Base-by-base conservation (phyloP, 2,329 filamentous ascomycete species). In the Apiospora phragmitis region DNA sequence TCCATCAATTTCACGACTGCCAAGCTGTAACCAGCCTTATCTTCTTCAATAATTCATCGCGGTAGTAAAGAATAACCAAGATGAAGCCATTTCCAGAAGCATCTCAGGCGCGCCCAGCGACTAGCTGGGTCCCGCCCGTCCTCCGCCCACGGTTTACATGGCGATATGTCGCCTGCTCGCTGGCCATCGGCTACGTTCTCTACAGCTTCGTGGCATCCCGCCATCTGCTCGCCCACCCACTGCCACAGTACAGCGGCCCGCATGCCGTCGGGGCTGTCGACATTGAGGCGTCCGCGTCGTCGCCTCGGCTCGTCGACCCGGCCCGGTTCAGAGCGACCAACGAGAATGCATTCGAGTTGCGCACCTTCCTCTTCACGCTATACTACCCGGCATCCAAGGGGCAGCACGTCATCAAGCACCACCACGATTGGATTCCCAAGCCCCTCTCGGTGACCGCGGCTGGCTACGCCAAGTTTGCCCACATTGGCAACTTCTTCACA, bases 321-420 rank as follows among this genome's bases (percentile, higher is more conserved):
- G 79, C 84, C 0, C 76, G 78, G 7, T 79, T 85, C 73, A 81
- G 76, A 51, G 74, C 71, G 12, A 79, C 79, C 0, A 78, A 78
- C 14, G 73, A 80, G 29, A 81, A 81, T 2, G 84, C 84, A 0
- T 87, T 87, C 67, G 79, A 83, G 26, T 74, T 87, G 0, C 77
- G 85, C 70, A 85, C 84, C 1, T 84, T 86, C 4, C 79, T 87
- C 5, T 85, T 87, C 71, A 85, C 85, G 0, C 70, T 87, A 3
- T 87, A 87, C 77, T 87, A 87, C 65, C 85, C 85, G 1, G 76
- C 83, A 7, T 62, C 55, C 4, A 73, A 76, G 8, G 76, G 80
- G 62, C 71, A 68, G 21, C 73, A 73, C 32, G 73, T 75, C 8
- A 73, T 69, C 4, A 72, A 74, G 29, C 73, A 76, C 6, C 76